Conservation (phyloP, 2,329 filamentous ascomycete species). For the Colletotrichum endophyticum region DNA sequence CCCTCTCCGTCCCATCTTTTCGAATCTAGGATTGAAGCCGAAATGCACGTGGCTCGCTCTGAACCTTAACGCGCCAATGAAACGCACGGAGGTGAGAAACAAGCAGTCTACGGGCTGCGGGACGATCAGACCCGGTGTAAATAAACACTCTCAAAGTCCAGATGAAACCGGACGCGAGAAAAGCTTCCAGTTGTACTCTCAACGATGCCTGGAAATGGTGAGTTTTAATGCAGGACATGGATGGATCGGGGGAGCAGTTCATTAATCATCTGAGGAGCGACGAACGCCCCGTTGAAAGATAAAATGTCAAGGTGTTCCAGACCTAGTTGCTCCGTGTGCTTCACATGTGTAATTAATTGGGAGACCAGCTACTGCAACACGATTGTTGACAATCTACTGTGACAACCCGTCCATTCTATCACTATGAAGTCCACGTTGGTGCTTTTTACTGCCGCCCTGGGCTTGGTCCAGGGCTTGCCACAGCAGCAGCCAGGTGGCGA, state of each 20-base stretch:
- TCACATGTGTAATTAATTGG: fast-evolving
- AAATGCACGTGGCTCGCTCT: neutral
- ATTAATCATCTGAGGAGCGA: neutral
- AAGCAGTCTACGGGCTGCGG: neutral
- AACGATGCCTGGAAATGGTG: neutral
- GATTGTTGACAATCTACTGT: fast-evolving
- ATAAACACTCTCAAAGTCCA: neutral
- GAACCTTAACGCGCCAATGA: neutral
- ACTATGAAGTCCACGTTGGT: neutral
- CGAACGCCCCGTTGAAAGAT: neutral
- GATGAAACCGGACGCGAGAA: neutral
- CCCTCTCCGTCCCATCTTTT: neutral
- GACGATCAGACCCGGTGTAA: neutral
- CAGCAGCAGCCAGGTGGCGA: neutral
- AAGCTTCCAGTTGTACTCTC: neutral
- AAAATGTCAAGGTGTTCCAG: neutral
- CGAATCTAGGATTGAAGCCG: neutral
- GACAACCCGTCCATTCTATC: fast-evolving
- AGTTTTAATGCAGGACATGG: neutral
- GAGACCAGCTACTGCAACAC: fast-evolving
- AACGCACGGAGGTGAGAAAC: neutral
- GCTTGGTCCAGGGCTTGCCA: neutral
- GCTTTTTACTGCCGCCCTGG: neutral
- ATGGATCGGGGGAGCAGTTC: neutral
- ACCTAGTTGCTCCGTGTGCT: fast-evolving